Base-by-base conservation (phyloP, 805 yeast species). In the Millerozyma acaciae region DNA sequence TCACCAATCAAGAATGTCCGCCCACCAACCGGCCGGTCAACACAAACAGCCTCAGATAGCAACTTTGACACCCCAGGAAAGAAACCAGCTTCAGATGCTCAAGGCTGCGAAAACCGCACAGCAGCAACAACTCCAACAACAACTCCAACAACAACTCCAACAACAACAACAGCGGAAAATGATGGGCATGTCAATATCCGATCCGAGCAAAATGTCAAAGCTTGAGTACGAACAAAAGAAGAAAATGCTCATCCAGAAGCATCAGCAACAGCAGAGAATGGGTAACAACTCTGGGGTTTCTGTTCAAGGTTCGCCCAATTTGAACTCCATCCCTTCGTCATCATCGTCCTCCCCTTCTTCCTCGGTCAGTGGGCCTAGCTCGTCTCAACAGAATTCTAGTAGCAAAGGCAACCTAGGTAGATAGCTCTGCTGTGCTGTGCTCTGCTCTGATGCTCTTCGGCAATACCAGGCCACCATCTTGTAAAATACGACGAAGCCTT, bases 1-100 rank as follows among this genome's bases (percentile, higher is more conserved):
- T 14, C 20, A 9, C 12, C 33, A 30, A 16, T 6, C 13, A 5
- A n/a, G n/a, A n/a, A 20, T 18, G 13, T 26, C 15, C 5, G 22
- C 32, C 22, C 23, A 33, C 9, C 26, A 36, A 28, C 21, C 25
- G 9, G 10, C 13, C 7, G 30, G 34, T 15, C 30, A 24, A 12
- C 45, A 44, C 15, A 48, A 50, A 23, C 57, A 44, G 28, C 51
- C 48, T 14, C 57, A 47, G 28, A 57, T 60, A 10, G 68, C 70
- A 6, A 58, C 59, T 8, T 48, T 70, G 34, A 62, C 68, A 4
- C 68, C 70, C 3, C 69, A 64, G 37, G 76, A 69, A 36, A 47
- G 62, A 38, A 62, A 53, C 35, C 70, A 60, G 44, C 52, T 65
- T 19, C 70, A 60, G 34, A 60, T 55, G 57, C 53, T 65, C 26